phyloP scores from a whole-genome alignment of 2,329 filamentous ascomycete species.

The Pseudogymnoascus sp. region DNA sequence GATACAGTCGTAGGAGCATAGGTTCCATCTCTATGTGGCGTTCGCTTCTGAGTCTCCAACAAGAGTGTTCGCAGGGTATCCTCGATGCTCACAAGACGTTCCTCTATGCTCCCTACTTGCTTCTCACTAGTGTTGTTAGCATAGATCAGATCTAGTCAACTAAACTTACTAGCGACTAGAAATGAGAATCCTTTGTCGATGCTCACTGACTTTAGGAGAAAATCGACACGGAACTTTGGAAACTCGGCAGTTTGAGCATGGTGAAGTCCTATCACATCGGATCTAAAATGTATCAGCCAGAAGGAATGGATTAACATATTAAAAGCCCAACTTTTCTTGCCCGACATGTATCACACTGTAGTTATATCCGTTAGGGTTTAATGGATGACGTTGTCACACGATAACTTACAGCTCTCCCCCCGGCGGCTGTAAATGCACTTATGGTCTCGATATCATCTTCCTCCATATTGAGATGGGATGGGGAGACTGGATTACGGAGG shows the following conservation, averaged over 20 bases:
- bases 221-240: conserved; percentile 10
- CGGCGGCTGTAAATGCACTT: neutral
- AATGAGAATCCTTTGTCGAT: conserved; percentile 15
- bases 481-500: neutral
- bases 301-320: neutral
- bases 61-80: conserved; percentile 12
- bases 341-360: conserved; percentile 13
- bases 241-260: conserved; percentile 12
- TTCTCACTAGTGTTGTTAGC: conserved; percentile 12
- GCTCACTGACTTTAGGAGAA: conserved; percentile 9
- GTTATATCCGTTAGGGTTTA: neutral
- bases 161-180: conserved; percentile 16
- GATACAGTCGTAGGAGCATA: neutral
- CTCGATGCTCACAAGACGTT: conserved; percentile 15
- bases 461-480: neutral
- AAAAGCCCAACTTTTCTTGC: conserved; percentile 11
- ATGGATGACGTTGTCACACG: neutral
- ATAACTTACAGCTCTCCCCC: neutral
- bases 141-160: neutral
- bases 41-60: neutral
- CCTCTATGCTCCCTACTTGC: conserved; percentile 15
- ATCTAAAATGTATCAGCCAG: neutral
- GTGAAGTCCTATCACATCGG: conserved; percentile 12
- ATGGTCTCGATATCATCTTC: neutral
- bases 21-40: neutral